These are phyloP conservation scores for Boletus tomentosulus DNA, from an alignment of 768 basidiomycete genomes.

Conservation along the genomic window DNA sequence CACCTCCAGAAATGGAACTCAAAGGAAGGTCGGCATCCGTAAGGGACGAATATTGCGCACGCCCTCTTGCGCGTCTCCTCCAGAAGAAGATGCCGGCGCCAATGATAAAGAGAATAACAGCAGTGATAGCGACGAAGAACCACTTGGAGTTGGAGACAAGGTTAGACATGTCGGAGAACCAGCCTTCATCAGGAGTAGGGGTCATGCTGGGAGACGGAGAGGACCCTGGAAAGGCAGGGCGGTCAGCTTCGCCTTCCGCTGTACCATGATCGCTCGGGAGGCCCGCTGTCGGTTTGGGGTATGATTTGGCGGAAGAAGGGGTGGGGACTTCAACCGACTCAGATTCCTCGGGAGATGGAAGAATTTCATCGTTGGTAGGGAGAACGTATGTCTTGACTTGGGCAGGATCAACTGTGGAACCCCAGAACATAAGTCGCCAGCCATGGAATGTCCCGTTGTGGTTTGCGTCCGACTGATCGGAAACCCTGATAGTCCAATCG, in stretches of 20 bases:
- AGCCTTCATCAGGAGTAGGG: constrained; percentile 73
- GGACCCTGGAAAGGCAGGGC: constrained; percentile 59
- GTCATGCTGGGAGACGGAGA: constrained; percentile 39
- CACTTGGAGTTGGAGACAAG: constrained; percentile 77
- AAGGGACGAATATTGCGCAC: constrained; percentile 52
- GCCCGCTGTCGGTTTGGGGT: constrained; percentile 80
- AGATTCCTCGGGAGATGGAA: constrained; percentile 45
- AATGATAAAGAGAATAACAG: constrained; percentile 70
- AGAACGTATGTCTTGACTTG: constrained; percentile 61
- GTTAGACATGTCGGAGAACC: constrained; percentile 75
- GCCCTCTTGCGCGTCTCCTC: constrained; percentile 49
- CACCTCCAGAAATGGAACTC: constrained; percentile 54
- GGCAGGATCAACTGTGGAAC: constrained; percentile 71
- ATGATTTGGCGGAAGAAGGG: constrained; percentile 51
- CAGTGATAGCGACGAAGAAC: constrained; percentile 85
- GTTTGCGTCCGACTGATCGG: constrained; percentile 63
- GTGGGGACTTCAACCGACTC: constrained; percentile 38
- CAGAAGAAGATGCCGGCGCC: constrained; percentile 76
- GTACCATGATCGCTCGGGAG: constrained; percentile 84
- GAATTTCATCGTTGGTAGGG: constrained; percentile 45
- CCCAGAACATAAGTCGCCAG: constrained; percentile 94
- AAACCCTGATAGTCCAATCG: constrained; percentile 84
- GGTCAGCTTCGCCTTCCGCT: constrained; percentile 74
- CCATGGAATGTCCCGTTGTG: constrained; percentile 72
- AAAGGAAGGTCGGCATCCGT: constrained; percentile 72